Percentiles rank a stretch among this genome's conserved stretches.
Conservation (phyloP, 1,284 basidiomycete species). For the Schizophyllum commune region DNA sequence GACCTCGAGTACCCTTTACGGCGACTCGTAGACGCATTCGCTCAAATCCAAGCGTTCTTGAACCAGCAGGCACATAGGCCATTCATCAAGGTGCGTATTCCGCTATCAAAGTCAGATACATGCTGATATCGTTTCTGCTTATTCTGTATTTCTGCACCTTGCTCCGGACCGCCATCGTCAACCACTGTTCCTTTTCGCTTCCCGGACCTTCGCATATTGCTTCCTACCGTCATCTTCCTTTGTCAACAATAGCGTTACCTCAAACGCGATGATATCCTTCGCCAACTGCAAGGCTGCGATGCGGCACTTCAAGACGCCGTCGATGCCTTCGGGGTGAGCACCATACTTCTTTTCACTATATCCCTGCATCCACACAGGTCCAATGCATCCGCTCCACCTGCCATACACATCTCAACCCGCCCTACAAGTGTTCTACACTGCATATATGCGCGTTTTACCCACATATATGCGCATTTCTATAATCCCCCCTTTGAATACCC, state of each 20-base stretch:
- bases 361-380: slow-evolving; percentile 52
- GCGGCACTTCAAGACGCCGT: slow-evolving; percentile 47
- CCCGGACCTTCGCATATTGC: too few relatives aligned
- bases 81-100: slow-evolving; percentile 49
- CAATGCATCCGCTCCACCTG: slow-evolving; percentile 24
- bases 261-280: slow-evolving; percentile 62
- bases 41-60: slow-evolving; percentile 43
- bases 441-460: not conserved
- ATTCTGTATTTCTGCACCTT: too few relatives aligned
- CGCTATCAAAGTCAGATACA: not conserved
- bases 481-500: too few relatives aligned
- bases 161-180: too few relatives aligned
- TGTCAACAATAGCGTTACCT: slow-evolving; percentile 39
- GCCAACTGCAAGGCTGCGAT: slow-evolving; percentile 47
- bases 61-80: slow-evolving; percentile 55
- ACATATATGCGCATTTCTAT: too few relatives aligned
- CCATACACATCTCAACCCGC: too few relatives aligned
- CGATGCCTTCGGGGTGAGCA: slow-evolving; percentile 18
- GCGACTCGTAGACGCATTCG: slow-evolving; percentile 28
- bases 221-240: not conserved
- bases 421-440: too few relatives aligned
- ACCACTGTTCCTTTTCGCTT: too few relatives aligned
- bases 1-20: not conserved
- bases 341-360: slow-evolving; percentile 51
- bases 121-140: not conserved